A percentile compares a stretch with the other conserved stretches of the same genome.
These are phyloP conservation scores for Syzygium syzygioides DNA, from an alignment of 441 rosid species.

Conservation along the genomic window DNA sequence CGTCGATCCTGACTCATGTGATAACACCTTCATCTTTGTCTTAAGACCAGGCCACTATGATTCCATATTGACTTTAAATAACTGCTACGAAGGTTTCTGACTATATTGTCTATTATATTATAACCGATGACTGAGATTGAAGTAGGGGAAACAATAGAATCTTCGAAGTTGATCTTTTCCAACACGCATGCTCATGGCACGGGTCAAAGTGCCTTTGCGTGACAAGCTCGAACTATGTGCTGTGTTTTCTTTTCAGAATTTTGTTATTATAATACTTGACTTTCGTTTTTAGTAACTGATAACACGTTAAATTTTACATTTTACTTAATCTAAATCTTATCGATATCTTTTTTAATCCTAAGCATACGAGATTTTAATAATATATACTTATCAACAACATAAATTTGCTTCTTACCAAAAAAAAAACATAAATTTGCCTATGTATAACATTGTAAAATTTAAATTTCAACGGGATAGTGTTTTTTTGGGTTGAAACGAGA, in stretches of 20 bases:
- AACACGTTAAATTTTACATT: neutral
- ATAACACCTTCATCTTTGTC: neutral
- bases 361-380: neutral
- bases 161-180: no score
- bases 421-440: neutral
- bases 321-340: neutral
- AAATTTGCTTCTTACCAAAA: no score
- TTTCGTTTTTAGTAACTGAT: neutral
- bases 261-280: no score
- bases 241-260: no score
- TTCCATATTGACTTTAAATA: neutral
- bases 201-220: no score
- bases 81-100: neutral
- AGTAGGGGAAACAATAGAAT: no score
- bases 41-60: neutral
- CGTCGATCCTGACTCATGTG: neutral
- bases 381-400: neutral
- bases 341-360: neutral
- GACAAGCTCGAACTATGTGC: no score
- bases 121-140: no score
- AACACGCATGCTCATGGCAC: no score
- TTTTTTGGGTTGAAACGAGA: no score
- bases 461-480: no score
- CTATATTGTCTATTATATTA: neutral
- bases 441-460: no score